phyloP scores from a whole-genome alignment of 2,329 filamentous ascomycete genomes.

The Claviceps digitariae region DNA sequence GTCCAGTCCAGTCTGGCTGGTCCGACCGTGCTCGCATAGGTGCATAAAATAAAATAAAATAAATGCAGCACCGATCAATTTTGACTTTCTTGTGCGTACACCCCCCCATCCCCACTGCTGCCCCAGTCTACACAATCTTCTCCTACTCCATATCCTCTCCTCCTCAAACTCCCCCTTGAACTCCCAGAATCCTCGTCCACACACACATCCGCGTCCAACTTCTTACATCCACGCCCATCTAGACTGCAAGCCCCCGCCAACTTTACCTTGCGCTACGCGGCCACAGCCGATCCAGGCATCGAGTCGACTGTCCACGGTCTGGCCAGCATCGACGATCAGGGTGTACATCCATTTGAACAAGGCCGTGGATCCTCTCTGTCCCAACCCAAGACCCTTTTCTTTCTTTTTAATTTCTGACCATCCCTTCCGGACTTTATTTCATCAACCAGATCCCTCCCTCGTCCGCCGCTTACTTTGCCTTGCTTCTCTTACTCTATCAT shows the following conservation, averaged over 20 bases:
- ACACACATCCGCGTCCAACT: no score
- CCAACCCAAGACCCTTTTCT: slow-evolving; percentile 4
- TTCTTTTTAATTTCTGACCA: neutral
- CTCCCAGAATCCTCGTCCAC: neutral
- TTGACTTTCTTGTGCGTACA: neutral
- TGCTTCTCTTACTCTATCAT: neutral
- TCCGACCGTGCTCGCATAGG: neutral
- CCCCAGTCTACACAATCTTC: no score
- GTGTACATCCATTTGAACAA: neutral
- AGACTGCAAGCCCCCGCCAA: neutral
- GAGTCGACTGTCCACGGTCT: neutral
- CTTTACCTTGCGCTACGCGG: slow-evolving; percentile 5
- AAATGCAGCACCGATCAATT: neutral
- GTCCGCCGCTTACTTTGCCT: neutral
- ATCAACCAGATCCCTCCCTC: slow-evolving; percentile 4
- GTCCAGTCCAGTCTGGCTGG: neutral
- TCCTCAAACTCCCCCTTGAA: neutral
- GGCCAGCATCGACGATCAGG: slow-evolving; percentile 7
- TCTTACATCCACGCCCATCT: neutral
- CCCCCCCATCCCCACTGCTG: neutral
- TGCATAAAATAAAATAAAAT: neutral
- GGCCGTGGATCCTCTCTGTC: slow-evolving; percentile 3
- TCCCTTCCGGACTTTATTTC: slow-evolving; percentile 4
- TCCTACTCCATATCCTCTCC: neutral
- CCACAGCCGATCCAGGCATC: slow-evolving; percentile 8